Evolutionary conservation across 2,329 filamentous ascomycete genomes (phyloP), one percentile per base, ranked within the genome.

Genomic region (Monilinia aucupariae): DNA sequence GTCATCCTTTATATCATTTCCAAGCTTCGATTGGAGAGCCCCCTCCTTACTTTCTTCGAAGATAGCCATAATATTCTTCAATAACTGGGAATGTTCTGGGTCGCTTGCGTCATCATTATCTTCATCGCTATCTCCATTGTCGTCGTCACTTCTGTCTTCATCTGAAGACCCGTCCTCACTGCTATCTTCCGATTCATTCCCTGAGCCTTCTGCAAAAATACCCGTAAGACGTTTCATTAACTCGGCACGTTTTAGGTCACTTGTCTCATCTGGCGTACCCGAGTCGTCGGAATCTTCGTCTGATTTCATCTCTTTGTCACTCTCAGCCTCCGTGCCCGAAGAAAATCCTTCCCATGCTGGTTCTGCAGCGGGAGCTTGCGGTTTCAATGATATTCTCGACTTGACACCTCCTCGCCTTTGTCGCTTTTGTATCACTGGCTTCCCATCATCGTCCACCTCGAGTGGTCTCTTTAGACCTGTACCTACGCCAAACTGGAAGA

Each of bases 391-490:
- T 22, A 81, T 70, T 65, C 83, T 87, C 3, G 81, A 81, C 65
- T 82, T 81, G 20, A 87, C 77, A 5, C 83, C 81, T 74, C 86
- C 80, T 75, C 87, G 82, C 68, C 88, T 88, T 75, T 93, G 92
- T 59, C 91, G 83, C 73, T 91, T 94, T 72, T 89, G 88, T 59
- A 97, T 85, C 3, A 96, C 79, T 0, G 93, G 94, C 62, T 85
- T 85, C 8, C 93, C 73, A 64, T 88, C 85, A 1, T 90, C 86
- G 66, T 91, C 91, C 12, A 91, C 69, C 51, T 96, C 90, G 13
- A 99, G 79, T 1, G 92, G 91, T 49, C 92, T 83, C 75, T 97
- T 97, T 64, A 99, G 76, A 8, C 94, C 94, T 65, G 86, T 88
- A 25, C 94, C 94, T 60, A 85, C 77, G 15, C 71, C 52, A 3